Evolutionary conservation across 345 rosid species (phyloP), one percentile per base, ranked within the genome.

Genomic region (Draba incana): DNA sequence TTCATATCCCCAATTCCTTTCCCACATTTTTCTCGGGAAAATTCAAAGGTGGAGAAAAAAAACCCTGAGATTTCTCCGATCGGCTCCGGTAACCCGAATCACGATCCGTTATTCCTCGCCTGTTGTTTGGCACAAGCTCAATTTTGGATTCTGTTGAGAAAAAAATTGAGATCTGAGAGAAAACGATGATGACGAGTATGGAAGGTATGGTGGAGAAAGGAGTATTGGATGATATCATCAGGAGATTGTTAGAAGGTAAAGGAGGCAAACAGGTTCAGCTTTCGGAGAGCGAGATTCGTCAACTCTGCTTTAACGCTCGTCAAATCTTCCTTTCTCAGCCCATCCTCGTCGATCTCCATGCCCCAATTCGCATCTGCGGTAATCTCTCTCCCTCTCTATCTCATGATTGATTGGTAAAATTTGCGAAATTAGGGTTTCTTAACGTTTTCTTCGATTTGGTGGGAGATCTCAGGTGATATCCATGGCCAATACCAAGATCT

Each of bases 401-500:
- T 6, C 49, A 30, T 31, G 16, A 41, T 66, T 2, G 4, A 48
- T 20, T 20, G 20, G 20, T 20, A 20, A 20, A 20, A 20, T 20
- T 20, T 20, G 1, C 20, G 20, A 20, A 20, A 2, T 54, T 71
- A n/a, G 38, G 56, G 48, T n/a, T 58, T 31, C 31, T 28, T 51
- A 7, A 48, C 0, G 8, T 14, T n/a, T 58, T 9, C 2, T 51
- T 65, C 6, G 5, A 28, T 39, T 16, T 31, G 5, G 47, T n/a
- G 27, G 31, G 49, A 28, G 46, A 49, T 49, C 74, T 16, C 83
- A 89, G 98, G 98, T 79, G 97, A 92, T 72, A 80, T 88, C 38
- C 98, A 90, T 62, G 98, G 98, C 45, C 98, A 92, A 62, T 92
- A 86, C 71, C 96, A 80, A 80, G 98, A 92, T 76, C 98, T 92